Evolutionary conservation across 768 basidiomycete genomes (phyloP).

Genomic region (Galerina sulciceps): DNA sequence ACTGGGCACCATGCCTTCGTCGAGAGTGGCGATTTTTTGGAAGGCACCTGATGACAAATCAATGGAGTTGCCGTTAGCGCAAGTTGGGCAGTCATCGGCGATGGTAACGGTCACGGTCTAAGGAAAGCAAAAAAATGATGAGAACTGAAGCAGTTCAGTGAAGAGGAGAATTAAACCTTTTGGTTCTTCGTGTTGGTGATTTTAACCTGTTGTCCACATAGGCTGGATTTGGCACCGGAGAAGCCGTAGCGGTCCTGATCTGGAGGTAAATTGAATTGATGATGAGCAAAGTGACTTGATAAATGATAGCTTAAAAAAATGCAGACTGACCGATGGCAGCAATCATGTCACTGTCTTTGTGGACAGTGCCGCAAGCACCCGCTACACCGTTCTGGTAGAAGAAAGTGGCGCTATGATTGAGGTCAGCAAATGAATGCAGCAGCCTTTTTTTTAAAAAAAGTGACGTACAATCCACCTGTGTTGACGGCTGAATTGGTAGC

Average conservation of each 20-base stretch:
- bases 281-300: slow-evolving; percentile 3
- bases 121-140: background rate
- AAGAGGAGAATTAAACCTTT: slow-evolving; percentile 36
- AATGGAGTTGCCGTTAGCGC: slow-evolving; percentile 66
- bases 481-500: slow-evolving; percentile 25
- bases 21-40: slow-evolving; percentile 49
- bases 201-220: slow-evolving; percentile 69
- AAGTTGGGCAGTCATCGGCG: slow-evolving; percentile 85
- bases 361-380: slow-evolving; percentile 77
- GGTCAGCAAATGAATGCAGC: slow-evolving; percentile 11
- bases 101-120: slow-evolving; percentile 63
- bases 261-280: slow-evolving; percentile 20
- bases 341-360: slow-evolving; percentile 60
- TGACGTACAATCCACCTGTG: slow-evolving; percentile 51
- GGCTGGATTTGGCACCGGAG: slow-evolving; percentile 44
- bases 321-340: slow-evolving; percentile 62
- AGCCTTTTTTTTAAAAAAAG: background rate
- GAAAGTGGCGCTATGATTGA: slow-evolving; percentile 56
- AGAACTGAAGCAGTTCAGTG: background rate
- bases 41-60: slow-evolving; percentile 79
- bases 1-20: slow-evolving; percentile 63
- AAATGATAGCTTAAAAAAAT: slow-evolving; percentile 7
- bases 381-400: slow-evolving; percentile 73
- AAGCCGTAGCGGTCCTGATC: slow-evolving; percentile 60
- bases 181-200: slow-evolving; percentile 67